These are phyloP conservation scores for Acanthamoeba healyi DNA, from an alignment of 208 protist species.

Conservation along the genomic window DNA sequence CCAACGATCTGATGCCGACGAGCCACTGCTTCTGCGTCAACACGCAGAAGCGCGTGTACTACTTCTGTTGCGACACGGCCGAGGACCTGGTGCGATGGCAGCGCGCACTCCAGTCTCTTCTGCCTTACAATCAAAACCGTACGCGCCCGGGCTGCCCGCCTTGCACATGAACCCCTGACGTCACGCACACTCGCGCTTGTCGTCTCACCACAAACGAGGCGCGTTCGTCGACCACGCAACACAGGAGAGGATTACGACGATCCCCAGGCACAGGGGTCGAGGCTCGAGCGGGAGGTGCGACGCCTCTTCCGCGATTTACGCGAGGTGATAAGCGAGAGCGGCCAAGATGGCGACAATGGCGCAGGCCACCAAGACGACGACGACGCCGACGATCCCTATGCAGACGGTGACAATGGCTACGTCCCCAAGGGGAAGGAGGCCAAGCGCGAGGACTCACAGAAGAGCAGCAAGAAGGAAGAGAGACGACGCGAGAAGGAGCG, in stretches of 20 bases:
- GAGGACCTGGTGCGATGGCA: slow-evolving; percentile 6
- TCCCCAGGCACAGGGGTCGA: not conserved
- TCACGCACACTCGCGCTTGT: not conserved
- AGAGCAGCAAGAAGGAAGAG: not conserved
- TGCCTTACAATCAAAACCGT: not conserved
- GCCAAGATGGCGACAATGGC: not conserved
- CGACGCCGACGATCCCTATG: not conserved
- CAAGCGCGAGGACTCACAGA: not conserved
- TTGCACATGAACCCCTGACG: too few relatives aligned
- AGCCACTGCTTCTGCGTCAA: slow-evolving; percentile 37
- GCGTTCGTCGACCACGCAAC: not conserved
- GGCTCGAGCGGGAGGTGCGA: slow-evolving; percentile 6
- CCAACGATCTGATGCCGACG: not conserved
- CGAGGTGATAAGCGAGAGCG: not conserved
- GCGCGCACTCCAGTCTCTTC: not conserved
- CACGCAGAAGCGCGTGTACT: slow-evolving; percentile 19
- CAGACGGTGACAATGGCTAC: not conserved
- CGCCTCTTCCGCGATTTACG: not conserved
- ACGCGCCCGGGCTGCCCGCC: not conserved
- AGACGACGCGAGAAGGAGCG: not conserved
- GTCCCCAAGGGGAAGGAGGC: not conserved
- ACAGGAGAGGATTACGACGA: too few relatives aligned
- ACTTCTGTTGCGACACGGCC: slow-evolving; percentile 9
- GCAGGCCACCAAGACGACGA: not conserved
- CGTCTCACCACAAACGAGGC: not conserved